Evolutionary conservation across 2,329 filamentous ascomycete genomes (phyloP).

Genomic region (Arthrobotrys musiformis): DNA sequence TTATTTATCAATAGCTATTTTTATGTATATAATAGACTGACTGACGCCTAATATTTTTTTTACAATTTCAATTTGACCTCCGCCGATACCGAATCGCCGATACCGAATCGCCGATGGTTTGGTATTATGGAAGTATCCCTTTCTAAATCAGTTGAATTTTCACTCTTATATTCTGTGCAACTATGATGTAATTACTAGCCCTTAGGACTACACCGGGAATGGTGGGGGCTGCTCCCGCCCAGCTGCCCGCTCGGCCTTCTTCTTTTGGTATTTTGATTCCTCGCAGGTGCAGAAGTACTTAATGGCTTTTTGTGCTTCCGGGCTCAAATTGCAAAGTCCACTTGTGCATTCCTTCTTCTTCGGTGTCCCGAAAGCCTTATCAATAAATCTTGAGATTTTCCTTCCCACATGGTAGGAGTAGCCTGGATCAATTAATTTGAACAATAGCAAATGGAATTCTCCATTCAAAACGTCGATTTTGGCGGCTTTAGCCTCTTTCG

Average conservation of each 20-base stretch:
- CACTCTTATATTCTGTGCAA: neutral
- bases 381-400: slow-evolving; percentile 33
- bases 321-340: slow-evolving; percentile 40
- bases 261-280: slow-evolving; percentile 33
- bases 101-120: too few relatives aligned
- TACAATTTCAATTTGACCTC: too few relatives aligned
- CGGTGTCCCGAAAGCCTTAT: slow-evolving; percentile 30
- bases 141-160: neutral
- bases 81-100: too few relatives aligned
- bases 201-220: neutral
- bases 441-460: slow-evolving; percentile 36
- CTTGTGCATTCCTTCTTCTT: slow-evolving; percentile 35
- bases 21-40: neutral
- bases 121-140: too few relatives aligned
- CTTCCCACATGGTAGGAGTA: slow-evolving; percentile 25
- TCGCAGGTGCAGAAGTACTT: slow-evolving; percentile 37
- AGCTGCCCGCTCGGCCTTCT: slow-evolving; percentile 4
- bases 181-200: neutral
- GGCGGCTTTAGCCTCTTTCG: slow-evolving; percentile 34
- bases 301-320: slow-evolving; percentile 30
- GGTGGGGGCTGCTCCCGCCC: neutral
- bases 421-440: slow-evolving; percentile 35
- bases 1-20: slow-evolving; percentile 1
- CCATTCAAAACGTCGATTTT: slow-evolving; percentile 37
- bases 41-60: slow-evolving; percentile 2